A percentile compares a stretch with the other conserved stretches of the same genome.
phyloP scores from a whole-genome alignment of 2,329 filamentous ascomycete species.

The Ramularia endophylla region DNA sequence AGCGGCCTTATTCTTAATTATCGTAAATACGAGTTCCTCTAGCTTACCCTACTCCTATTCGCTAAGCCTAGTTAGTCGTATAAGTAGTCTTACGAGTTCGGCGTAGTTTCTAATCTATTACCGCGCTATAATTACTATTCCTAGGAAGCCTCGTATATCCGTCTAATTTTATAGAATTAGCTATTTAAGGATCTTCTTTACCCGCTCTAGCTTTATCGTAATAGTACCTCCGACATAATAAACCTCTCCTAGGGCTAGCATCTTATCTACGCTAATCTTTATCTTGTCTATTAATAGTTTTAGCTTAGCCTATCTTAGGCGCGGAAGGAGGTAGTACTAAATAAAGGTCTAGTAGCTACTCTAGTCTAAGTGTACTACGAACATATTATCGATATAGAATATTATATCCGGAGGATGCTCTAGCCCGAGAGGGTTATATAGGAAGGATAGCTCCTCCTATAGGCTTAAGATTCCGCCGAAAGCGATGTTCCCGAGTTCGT shows the following conservation, averaged over 20 bases:
- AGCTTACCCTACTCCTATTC: constrained; percentile 2
- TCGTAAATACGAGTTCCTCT: constrained; percentile 2
- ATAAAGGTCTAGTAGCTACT: constrained; percentile 4
- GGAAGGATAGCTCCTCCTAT: constrained; percentile 1
- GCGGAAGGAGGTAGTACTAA: constrained; percentile 1
- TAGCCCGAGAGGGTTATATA: neutral
- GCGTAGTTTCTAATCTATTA: too few species aligned
- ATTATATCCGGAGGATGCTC: constrained; percentile 4
- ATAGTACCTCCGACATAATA: constrained; percentile 1
- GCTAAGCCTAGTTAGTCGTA: too few species aligned
- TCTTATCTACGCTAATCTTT: constrained; percentile 2
- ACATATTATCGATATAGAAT: constrained; percentile 5
- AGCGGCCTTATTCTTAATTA: constrained; percentile 2
- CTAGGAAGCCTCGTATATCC: too few species aligned
- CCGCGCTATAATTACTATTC: too few species aligned
- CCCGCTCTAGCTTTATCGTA: neutral
- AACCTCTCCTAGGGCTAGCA: constrained; percentile 1
- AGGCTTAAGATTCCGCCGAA: neutral
- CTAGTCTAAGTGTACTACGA: neutral
- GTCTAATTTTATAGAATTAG: neutral
- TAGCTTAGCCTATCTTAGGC: neutral
- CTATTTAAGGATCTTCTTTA: constrained; percentile 2
- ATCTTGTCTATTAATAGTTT: constrained; percentile 1
- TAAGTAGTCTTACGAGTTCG: too few species aligned
- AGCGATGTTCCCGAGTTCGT: constrained; percentile 2